Base-by-base conservation (phyloP, 768 basidiomycete genomes). In the Roridomyces roridus region DNA sequence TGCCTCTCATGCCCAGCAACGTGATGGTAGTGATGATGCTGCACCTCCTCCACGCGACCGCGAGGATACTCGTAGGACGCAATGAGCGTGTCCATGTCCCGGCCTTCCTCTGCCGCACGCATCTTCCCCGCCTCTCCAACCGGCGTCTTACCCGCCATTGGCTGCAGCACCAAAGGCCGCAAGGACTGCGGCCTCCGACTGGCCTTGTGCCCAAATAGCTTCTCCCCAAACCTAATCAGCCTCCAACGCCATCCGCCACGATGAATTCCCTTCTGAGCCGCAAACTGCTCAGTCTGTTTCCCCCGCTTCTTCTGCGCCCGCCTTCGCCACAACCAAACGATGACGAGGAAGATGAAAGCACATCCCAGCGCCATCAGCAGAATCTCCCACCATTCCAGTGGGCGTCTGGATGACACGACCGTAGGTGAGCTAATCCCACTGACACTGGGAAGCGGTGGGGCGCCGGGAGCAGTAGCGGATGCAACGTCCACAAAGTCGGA, bases 311-410 rank as follows among this genome's bases (percentile, higher is more conserved):
- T 86, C 67, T 84, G 84, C 40, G 85, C 85, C 49, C 82, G 84
- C n/a, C 88, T 79, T 24, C 92, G 84, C 84, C 87, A 92, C 60
- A 80, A 80, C 76, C 84, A 80, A 54, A 93, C 67, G 61, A 91
- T 70, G 37, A 80, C 71, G 42, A 92, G 50, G 68, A 91, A 85
- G 71, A 93, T 86, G 71, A 93, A 89, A 21, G 87, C 86, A 65
- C 88, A 89, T 7, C 92, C 90, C 31, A 92, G 82, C 1, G 86
- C 78, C 89, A 93, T 92, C 51, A 93, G 81, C 45, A 93, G 76
- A 59, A 93, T 92, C 73, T 94, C 79, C 91, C 91, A 93, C 91
- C 92, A 93, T 58, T 75, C 74, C 15, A 92, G 74, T 24, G 76
- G 63, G 26, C 74, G 77, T 21, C 66, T 67, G 15, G 63, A 24